Base-by-base conservation (phyloP, 2,329 filamentous ascomycete species). In the Fusarium coicis region DNA sequence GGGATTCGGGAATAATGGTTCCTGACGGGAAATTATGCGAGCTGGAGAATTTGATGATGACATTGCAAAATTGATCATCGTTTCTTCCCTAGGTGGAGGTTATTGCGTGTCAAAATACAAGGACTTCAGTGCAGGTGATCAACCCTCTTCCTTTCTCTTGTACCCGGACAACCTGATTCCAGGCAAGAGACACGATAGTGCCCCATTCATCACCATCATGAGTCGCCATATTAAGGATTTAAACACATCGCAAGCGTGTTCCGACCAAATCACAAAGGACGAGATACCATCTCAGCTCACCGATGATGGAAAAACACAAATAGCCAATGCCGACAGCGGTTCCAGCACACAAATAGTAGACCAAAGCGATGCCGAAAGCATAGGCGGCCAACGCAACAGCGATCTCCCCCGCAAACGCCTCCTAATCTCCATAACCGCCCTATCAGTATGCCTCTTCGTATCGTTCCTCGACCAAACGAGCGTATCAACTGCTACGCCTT, bases 331-430 rank as follows among this genome's bases (percentile, higher is more conserved):
- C 10, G 34, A 53, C 19, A 53, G 50, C 18, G 1, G 50, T 3
- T 53, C 34, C 19, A 53, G 50, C 50, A 39, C 19, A 28, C 19
- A 28, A 12, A 16, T 21, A 9, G 14, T 16, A 8, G 37, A 43
- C 18, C 54, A 56, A 21, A 56, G 54, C n/a, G 54, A 56, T 21
- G 67, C 58, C 4, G 70, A 76, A 49, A 78, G 77, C 46, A 67
- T 79, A 19, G 77, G 77, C 32, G 76, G 74, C 11, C 82, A 74
- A 78, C 83, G 63, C 64, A 82, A 68, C 68, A 83, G 46, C 30
- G 58, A 50, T 75, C 81, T 78, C 79, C 82, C 72, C 47, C 78
- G 67, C 4, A 80, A 77, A 42, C 78, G 76, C 30, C 78, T 81
- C 39, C 78, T 82, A 11, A 77, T 56, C 10, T 56, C 54, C n/a